Evolutionary conservation across 257 asterid genomes (phyloP).

Genomic region (Nicotiana obtusifolia): DNA sequence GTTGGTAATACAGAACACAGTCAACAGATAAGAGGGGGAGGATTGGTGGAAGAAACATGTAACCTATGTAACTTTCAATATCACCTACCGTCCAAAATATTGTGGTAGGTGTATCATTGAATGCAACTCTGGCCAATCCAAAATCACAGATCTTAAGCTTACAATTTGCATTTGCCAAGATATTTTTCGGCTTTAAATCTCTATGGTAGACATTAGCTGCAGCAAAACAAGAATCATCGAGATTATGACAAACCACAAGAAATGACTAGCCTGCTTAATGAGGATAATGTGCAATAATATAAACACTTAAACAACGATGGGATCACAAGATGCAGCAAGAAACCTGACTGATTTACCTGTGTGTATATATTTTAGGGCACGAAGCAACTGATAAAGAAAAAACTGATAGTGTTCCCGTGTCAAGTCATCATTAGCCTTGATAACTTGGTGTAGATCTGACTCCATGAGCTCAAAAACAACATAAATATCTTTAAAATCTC

Average conservation of each 20-base stretch:
- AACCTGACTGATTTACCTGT: conserved; percentile 41
- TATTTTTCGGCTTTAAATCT: conserved; percentile 82
- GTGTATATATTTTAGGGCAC: conserved; percentile 84
- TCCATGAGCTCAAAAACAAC: conserved; percentile 97
- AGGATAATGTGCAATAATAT: neutral
- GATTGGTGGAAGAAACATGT: neutral
- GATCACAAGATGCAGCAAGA: neutral
- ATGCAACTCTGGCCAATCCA: conserved; percentile 95
- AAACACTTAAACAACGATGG: neutral
- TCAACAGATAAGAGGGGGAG: neutral
- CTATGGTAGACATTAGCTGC: conserved; percentile 96
- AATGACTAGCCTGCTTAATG: conserved; percentile 11
- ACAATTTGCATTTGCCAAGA: conserved; percentile 93
- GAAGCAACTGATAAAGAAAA: conserved; percentile 85
- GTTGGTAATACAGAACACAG: neutral
- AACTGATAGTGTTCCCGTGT: conserved; percentile 82
- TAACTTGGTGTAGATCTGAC: conserved; percentile 92
- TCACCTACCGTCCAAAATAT: conserved; percentile 88
- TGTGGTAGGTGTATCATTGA: conserved; percentile 82
- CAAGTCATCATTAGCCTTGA: conserved; percentile 94
- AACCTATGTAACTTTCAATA: neutral
- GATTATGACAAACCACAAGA: conserved; percentile 14
- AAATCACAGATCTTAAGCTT: conserved; percentile 94
- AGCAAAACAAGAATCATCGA: conserved; percentile 16
- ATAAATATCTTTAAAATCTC: conserved; percentile 82